These are phyloP conservation scores for Stromatinia cepivora DNA, from an alignment of 2,329 filamentous ascomycete species.

Conservation along the genomic window DNA sequence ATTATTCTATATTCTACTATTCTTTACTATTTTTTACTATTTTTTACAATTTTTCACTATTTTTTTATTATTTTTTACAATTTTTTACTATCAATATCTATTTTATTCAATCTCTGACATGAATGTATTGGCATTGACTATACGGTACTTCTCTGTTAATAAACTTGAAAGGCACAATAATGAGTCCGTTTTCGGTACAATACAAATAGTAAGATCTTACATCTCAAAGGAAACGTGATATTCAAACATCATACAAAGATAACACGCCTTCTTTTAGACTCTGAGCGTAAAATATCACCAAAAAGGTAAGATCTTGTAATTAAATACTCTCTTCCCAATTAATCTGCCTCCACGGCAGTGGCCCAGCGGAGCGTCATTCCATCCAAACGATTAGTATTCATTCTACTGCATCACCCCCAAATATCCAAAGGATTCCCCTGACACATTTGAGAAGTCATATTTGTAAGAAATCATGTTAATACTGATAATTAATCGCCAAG, in stretches of 20 bases:
- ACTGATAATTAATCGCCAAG: too few relatives aligned
- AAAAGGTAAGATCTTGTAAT: too few relatives aligned
- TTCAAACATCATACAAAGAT: background rate
- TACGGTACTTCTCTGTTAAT: background rate
- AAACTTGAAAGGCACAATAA: slow-evolving; percentile 2
- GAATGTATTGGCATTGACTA: background rate
- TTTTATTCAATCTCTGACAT: background rate
- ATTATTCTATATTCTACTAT: background rate
- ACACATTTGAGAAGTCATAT: background rate
- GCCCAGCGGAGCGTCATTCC: background rate
- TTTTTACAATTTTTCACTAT: too few relatives aligned
- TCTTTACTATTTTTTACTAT: background rate
- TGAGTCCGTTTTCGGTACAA: background rate
- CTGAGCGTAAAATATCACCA: accelerated
- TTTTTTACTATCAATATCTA: background rate
- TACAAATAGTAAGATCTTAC: too few relatives aligned
- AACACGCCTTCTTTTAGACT: background rate
- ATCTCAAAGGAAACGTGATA: background rate
- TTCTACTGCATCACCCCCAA: background rate
- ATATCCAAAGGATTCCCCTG: background rate
- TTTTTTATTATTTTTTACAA: background rate
- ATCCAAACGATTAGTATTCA: background rate
- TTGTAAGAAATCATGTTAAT: too few relatives aligned
- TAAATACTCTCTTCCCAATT: background rate
- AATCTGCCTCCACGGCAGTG: slow-evolving; percentile 1